These are phyloP conservation scores for Nymphaea thermarum DNA, from an alignment of 164 flowering plant genomes.

Conservation along the genomic window DNA sequence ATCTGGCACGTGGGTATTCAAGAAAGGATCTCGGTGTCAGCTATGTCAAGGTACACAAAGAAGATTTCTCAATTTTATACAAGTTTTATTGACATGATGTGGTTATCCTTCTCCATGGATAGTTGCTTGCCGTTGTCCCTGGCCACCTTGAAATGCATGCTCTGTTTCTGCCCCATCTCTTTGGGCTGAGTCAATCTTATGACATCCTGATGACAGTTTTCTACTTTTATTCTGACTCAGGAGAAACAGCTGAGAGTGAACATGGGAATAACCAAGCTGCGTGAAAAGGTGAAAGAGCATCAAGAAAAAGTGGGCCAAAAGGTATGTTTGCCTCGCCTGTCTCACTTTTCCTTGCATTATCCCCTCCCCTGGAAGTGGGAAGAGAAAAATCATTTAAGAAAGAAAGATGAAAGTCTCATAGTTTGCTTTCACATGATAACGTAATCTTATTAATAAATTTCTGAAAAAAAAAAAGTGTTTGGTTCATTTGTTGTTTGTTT, in stretches of 20 bases:
- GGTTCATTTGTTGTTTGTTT: too few relatives aligned
- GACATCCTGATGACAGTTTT: neutral
- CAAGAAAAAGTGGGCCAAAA: constrained; percentile 66
- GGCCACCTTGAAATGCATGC: too few relatives aligned
- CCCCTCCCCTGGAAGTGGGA: neutral
- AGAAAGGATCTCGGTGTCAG: constrained; percentile 93
- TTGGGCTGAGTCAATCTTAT: neutral
- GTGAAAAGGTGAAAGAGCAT: constrained; percentile 89
- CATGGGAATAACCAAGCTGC: constrained; percentile 74
- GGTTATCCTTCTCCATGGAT: too few relatives aligned
- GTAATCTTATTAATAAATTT: too few relatives aligned
- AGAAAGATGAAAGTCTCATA: too few relatives aligned
- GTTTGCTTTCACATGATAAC: too few relatives aligned
- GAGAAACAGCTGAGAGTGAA: constrained; percentile 87
- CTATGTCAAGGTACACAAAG: constrained; percentile 66
- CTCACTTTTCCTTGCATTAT: neutral
- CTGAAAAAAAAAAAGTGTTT: too few relatives aligned
- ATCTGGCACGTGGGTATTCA: constrained; percentile 89
- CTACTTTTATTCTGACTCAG: constrained; percentile 19
- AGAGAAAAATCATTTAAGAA: too few relatives aligned
- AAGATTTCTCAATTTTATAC: too few relatives aligned
- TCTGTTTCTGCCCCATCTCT: neutral
- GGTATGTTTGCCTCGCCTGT: constrained; percentile 2
- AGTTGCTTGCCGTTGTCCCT: too few relatives aligned
- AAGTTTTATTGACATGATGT: too few relatives aligned